A percentile compares a stretch with the other conserved stretches of the same genome.
Evolutionary conservation across 1,284 basidiomycete genomes (phyloP).

Genomic region (Ustilago loliicola): DNA sequence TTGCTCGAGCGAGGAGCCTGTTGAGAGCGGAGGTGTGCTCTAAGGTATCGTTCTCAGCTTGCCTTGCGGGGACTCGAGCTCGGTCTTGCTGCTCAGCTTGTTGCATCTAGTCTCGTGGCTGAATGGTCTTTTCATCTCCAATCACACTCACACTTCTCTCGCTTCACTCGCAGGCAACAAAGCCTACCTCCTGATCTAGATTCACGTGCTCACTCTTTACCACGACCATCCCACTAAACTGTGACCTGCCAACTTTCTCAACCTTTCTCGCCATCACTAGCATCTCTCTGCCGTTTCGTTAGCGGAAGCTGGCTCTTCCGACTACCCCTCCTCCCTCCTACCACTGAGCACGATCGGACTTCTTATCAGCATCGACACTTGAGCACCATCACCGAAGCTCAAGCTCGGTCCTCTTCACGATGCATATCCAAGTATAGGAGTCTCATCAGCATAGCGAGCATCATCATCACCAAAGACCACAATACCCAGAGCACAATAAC

Average conservation of each 20-base stretch:
- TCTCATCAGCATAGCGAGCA: background rate
- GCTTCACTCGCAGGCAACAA: too few species aligned
- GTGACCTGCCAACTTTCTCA: background rate
- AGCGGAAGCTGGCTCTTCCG: conserved; percentile 22
- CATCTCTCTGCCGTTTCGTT: background rate
- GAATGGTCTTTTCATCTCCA: too few species aligned
- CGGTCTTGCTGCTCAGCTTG: too few species aligned
- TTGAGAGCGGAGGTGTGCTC: too few species aligned
- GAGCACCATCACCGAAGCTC: background rate
- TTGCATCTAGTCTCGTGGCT: too few species aligned
- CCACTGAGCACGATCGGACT: background rate
- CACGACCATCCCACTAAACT: background rate
- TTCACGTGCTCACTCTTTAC: conserved; percentile 1
- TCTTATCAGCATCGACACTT: background rate
- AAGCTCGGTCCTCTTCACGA: background rate
- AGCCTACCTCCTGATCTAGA: background rate
- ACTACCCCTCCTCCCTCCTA: background rate
- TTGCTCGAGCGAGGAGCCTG: too few species aligned
- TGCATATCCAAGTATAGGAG: conserved; percentile 1
- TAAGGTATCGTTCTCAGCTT: too few species aligned
- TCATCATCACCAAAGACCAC: background rate
- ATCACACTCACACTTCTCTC: too few species aligned
- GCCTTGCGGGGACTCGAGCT: too few species aligned
- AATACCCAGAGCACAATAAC: background rate
- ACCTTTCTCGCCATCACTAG: background rate